These are phyloP conservation scores for Vanrija sp. DNA, from an alignment of 1,284 basidiomycete genomes.

Conservation along the genomic window DNA sequence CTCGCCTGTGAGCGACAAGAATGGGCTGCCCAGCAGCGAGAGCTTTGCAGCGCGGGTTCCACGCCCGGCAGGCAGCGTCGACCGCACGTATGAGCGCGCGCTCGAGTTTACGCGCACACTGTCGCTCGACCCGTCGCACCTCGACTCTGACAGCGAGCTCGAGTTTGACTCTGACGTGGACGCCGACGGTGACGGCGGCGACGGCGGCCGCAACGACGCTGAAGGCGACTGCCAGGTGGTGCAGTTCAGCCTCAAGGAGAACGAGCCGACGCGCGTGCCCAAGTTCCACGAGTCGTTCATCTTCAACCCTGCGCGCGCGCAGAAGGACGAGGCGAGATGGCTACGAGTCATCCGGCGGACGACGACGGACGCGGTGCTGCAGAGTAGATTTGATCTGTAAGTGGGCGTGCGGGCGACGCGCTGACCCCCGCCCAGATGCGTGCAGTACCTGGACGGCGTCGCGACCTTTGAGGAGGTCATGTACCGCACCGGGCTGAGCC, in stretches of 20 bases:
- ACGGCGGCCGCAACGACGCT: slow-evolving; percentile 1
- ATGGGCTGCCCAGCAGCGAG: too few species aligned
- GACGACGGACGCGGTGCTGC: slow-evolving; percentile 31
- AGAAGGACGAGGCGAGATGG: slow-evolving; percentile 46
- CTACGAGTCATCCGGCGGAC: slow-evolving; percentile 38
- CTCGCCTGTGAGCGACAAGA: too few species aligned
- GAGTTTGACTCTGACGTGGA: slow-evolving; percentile 39
- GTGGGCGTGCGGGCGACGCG: slow-evolving; percentile 1
- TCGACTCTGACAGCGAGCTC: slow-evolving; percentile 32
- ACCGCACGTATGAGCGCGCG: too few species aligned
- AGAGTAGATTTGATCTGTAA: slow-evolving; percentile 43
- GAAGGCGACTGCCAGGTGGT: neutral
- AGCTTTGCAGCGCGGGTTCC: neutral
- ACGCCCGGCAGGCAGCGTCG: too few species aligned
- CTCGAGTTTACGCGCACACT: neutral
- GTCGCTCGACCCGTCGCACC: slow-evolving; percentile 5
- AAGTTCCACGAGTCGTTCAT: slow-evolving; percentile 36
- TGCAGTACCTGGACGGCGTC: slow-evolving; percentile 47
- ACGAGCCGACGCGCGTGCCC: slow-evolving; percentile 29
- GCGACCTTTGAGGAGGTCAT: slow-evolving; percentile 46
- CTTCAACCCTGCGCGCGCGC: slow-evolving; percentile 36
- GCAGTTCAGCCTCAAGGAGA: slow-evolving; percentile 26
- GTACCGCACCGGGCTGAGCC: slow-evolving; percentile 41
- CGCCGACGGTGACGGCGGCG: slow-evolving; percentile 22
- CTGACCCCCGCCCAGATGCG: slow-evolving; percentile 24